phyloP scores from a whole-genome alignment of 2,329 filamentous ascomycete species.

The Cyphellophora europaea region DNA sequence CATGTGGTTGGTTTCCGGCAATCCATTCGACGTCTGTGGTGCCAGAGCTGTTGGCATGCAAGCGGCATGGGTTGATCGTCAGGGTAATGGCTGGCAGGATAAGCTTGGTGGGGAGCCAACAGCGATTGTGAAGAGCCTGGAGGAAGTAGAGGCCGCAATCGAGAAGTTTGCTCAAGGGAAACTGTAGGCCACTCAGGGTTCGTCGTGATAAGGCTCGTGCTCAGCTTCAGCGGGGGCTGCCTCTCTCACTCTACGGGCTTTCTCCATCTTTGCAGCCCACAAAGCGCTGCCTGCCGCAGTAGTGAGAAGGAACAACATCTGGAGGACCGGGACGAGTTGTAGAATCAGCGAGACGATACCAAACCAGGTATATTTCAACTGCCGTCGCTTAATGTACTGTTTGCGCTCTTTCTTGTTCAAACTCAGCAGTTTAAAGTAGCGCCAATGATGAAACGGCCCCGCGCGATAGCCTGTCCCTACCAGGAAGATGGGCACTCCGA shows the following conservation, averaged over 20 bases:
- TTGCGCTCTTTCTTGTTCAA: constrained; percentile 66
- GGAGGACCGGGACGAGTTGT: constrained; percentile 79
- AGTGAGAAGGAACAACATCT: constrained; percentile 90
- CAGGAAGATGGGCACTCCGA: constrained; percentile 78
- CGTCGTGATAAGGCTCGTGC: constrained; percentile 27
- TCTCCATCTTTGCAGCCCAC: constrained; percentile 74
- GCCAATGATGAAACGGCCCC: constrained; percentile 81
- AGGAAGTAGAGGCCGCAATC: constrained; percentile 42
- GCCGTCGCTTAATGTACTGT: constrained; percentile 54
- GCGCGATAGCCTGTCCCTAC: constrained; percentile 78
- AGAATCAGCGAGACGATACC: constrained; percentile 75
- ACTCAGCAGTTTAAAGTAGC: constrained; percentile 75
- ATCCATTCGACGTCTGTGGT: constrained; percentile 65
- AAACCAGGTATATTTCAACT: constrained; percentile 88
- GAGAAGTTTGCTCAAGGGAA: constrained; percentile 12
- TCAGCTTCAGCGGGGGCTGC: constrained; percentile 16
- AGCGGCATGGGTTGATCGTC: constrained; percentile 59
- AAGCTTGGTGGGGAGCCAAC: constrained; percentile 46
- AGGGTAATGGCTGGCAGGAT: constrained; percentile 57
- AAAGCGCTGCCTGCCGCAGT: constrained; percentile 75
- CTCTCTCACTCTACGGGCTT: constrained; percentile 31
- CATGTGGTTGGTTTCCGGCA: constrained; percentile 62
- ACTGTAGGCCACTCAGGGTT: constrained; percentile 14
- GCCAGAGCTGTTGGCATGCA: constrained; percentile 52
- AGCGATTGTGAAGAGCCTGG: constrained; percentile 45